These are phyloP conservation scores for Teunomyces stri DNA, from an alignment of 805 yeast species.

Conservation along the genomic window DNA sequence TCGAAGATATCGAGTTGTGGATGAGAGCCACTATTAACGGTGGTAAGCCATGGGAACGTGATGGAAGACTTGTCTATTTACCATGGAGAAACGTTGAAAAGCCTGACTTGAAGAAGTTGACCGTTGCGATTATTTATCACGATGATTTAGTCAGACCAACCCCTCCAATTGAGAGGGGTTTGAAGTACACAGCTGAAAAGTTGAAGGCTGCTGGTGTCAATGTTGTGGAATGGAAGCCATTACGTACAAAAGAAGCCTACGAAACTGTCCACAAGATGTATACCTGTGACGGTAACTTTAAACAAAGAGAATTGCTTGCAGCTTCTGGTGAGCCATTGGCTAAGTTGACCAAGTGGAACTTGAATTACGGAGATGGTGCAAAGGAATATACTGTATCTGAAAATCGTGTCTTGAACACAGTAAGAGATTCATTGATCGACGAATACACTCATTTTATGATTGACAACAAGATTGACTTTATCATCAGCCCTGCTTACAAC, in stretches of 20 bases:
- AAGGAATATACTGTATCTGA: slow-evolving; percentile 45
- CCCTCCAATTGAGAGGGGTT: slow-evolving; percentile 57
- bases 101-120: slow-evolving; percentile 44
- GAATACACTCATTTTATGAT: slow-evolving; percentile 54
- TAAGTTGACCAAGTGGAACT: slow-evolving; percentile 61
- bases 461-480: slow-evolving; percentile 57
- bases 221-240: slow-evolving; percentile 55
- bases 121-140: slow-evolving; percentile 61
- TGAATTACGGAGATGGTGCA: slow-evolving; percentile 60
- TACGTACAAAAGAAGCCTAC: slow-evolving; percentile 55
- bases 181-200: slow-evolving; percentile 52
- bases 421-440: slow-evolving; percentile 58
- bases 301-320: slow-evolving; percentile 49
- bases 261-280: slow-evolving; percentile 59
- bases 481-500: slow-evolving; percentile 65
- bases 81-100: slow-evolving; percentile 50
- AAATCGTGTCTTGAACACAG: slow-evolving; percentile 51
- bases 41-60: slow-evolving; percentile 63
- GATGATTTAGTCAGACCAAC: slow-evolving; percentile 66
- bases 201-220: slow-evolving; percentile 59
- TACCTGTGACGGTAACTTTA: slow-evolving; percentile 65
- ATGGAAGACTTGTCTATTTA: slow-evolving; percentile 46
- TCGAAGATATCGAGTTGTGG: slow-evolving; percentile 66
- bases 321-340: slow-evolving; percentile 69
- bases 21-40: slow-evolving; percentile 60